phyloP scores from a whole-genome alignment of 192 early-diverging fungal genomes.

The Polychytrium aggregatum region DNA sequence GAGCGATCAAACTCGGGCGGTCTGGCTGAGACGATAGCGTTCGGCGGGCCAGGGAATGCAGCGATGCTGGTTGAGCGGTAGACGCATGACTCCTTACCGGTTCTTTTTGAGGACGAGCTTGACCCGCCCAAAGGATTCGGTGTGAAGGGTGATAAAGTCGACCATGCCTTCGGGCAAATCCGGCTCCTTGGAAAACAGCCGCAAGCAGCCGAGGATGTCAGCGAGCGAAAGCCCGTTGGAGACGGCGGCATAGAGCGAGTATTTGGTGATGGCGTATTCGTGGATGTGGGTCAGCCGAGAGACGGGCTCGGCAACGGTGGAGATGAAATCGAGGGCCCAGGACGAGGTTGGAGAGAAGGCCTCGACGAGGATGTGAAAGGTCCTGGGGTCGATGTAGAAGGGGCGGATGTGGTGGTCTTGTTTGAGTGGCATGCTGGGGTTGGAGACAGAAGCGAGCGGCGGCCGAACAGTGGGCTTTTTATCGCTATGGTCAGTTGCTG shows the following conservation, averaged over 20 bases:
- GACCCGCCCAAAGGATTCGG: constrained; percentile 87
- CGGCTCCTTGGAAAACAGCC: constrained; percentile 73
- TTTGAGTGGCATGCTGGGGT: constrained; percentile 68
- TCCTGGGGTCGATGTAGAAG: constrained; percentile 74
- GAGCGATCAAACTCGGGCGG: too few species aligned
- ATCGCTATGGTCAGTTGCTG: too few species aligned
- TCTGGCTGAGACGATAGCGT: too few species aligned
- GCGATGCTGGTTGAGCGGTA: too few species aligned
- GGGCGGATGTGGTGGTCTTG: constrained; percentile 79
- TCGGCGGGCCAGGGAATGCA: too few species aligned
- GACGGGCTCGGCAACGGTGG: constrained; percentile 88
- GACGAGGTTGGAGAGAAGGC: constrained; percentile 94
- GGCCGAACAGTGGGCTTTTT: too few species aligned
- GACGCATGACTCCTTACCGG: too few species aligned
- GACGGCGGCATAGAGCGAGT: constrained; percentile 95
- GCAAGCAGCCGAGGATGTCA: constrained; percentile 82
- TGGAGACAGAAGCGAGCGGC: too few species aligned
- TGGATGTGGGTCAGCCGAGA: constrained; percentile 42
- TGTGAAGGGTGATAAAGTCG: constrained; percentile 67
- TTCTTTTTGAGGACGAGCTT: constrained; percentile 94
- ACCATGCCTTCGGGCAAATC: constrained; percentile 63
- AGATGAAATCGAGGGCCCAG: constrained; percentile 87
- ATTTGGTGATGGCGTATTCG: constrained; percentile 91
- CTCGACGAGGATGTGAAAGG: constrained; percentile 83
- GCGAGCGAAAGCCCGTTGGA: constrained; percentile 84